Evolutionary conservation across 768 basidiomycete genomes (phyloP), one percentile per base, ranked within the genome.

Genomic region (Hygrophorus russula): DNA sequence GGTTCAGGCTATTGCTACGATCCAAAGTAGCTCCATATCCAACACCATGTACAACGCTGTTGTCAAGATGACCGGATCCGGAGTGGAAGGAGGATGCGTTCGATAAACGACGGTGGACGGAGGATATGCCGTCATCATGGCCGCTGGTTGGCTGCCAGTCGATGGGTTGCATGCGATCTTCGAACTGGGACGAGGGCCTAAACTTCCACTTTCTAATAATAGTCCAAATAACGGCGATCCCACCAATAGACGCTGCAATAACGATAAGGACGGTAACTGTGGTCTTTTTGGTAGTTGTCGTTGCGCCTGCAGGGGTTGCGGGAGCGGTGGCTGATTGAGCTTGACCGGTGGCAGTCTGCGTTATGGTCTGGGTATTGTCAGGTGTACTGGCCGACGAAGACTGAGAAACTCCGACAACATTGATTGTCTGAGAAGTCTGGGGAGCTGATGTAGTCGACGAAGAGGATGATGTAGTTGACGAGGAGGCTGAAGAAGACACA

Each of bases 201-300:
- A 91, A 79, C 66, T 90, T 89, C 83, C 86, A 90, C 61, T 91
- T 90, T 66, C 89, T 82, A 69, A 91, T 84, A 56, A 89, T 64
- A 38, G 88, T 92, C 89, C 89, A 93, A 49, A 82, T 68, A 51
- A 90, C 77, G 45, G 73, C 71, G 41, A 82, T 56, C 24, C 71
- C 82, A 41, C 77, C 89, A 34, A 90, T 52, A 36, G 69, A 76
- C 5, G 80, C 70, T 3, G 75, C 89, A 41, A 86, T 67, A 40
- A 75, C 73, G 53, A 88, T 81, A 52, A 92, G 64, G 34, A 77
- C 69, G 13, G 79, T 86, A 42, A 75, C 61, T 4, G 74, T 65
- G 28, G 60, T 68, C 46, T 59, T 64, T 48, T 66, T 66, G 10
- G 56, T 55, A 30, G 61, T 49, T 18, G 57, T 46, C 2, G 55